Evolutionary conservation across 1,139 yeast species (phyloP).

Genomic region (Suhomyces anneliseae): DNA sequence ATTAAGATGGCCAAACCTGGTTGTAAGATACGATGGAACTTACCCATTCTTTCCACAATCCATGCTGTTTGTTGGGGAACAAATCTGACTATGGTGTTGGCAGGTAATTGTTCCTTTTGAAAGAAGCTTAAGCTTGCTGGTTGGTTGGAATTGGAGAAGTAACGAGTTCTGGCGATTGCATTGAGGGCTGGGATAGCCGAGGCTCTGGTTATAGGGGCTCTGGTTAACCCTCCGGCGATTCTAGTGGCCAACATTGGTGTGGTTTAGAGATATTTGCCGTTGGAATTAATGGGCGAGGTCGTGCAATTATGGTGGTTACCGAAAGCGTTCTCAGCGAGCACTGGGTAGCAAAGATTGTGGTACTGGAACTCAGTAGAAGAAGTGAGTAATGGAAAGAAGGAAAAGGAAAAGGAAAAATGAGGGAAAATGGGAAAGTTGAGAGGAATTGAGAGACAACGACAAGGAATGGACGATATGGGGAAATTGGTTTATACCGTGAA

Average conservation of each 20-base stretch:
- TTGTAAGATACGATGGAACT: slow-evolving; percentile 67
- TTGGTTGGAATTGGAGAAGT: slow-evolving; percentile 5
- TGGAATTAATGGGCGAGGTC: not conserved
- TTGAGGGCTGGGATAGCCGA: not conserved
- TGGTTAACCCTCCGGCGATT: not conserved
- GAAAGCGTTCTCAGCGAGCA: not conserved
- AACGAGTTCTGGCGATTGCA: slow-evolving; percentile 1
- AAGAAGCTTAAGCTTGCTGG: slow-evolving; percentile 49
- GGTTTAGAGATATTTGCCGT: not conserved
- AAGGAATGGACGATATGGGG: too few relatives aligned
- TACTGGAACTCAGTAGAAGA: not conserved
- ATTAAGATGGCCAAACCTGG: slow-evolving; percentile 77
- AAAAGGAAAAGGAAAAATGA: too few relatives aligned
- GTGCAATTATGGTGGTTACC: not conserved
- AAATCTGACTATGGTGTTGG: slow-evolving; percentile 72
- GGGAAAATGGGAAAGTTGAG: too few relatives aligned
- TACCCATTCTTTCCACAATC: slow-evolving; percentile 92
- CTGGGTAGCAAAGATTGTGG: not conserved
- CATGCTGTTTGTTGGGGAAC: slow-evolving; percentile 93
- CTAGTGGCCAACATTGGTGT: not conserved
- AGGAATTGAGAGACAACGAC: too few relatives aligned
- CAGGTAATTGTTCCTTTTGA: slow-evolving; percentile 65
- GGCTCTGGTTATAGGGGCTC: not conserved
- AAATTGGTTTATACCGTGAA: too few relatives aligned
- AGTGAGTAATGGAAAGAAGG: too few relatives aligned